Base-by-base conservation (phyloP, 2,329 filamentous ascomycete species). In the Alternaria burnsii region DNA sequence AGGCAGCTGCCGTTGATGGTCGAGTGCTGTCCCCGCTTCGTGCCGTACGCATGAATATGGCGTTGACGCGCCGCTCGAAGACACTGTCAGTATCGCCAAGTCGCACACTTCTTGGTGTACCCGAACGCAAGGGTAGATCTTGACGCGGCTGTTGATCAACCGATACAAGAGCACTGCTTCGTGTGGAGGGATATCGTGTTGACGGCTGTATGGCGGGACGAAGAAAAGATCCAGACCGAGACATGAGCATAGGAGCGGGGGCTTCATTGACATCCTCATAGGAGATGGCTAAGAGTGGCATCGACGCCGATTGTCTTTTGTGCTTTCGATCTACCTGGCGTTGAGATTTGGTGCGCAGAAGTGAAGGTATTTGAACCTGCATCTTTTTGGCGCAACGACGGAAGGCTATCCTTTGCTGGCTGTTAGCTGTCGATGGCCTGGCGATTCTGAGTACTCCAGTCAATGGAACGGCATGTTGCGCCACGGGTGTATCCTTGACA, bases 401-500 rank as follows among this genome's bases (percentile, higher is more conserved):
- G 51, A 76, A 67, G 3, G 65, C 63, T 56, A 63, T 72, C n/a
- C 68, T 43, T 11, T 71, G 70, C 36, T 68, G 65, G 20, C 62
- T 67, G 14, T 61, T 65, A 3, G 70, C 63, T 22, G 67, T 71
- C 4, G 65, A 32, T 16, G 69, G 57, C 22, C 59, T 65, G 41
- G 51, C 59, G 4, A 26, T 11, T 5, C 55, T 62, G 3, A 62
- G 50, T 20, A 61, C 51, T n/a, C 43, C 57, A 26, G 65, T 55
- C 38, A 77, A 71, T 1, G 75, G 73, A 2, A 71, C 61, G 12
- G 72, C 75, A 52, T 74, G 75, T 53, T 74, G 75, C 10, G 71
- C 61, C 24, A 62, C 63, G 3, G 62, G 24, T 0, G 61, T 58
- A 14, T 65, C 50, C 28, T 55, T 54, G 3, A 62, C 11, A 34